Base-by-base conservation (phyloP, 345 rosid genomes). In the Aurinia saxatilis region DNA sequence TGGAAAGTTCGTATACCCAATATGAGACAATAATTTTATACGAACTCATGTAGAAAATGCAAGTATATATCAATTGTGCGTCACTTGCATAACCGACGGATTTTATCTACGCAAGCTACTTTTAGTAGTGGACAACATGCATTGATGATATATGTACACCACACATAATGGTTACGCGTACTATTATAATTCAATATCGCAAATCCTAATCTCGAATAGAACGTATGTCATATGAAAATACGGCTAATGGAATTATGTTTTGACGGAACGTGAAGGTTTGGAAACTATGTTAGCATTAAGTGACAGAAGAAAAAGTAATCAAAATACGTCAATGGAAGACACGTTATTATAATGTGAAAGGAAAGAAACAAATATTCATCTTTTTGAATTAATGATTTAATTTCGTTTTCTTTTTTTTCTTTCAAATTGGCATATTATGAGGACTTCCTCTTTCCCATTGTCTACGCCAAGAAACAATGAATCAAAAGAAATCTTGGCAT, bases 341-440 rank as follows among this genome's bases (percentile, higher is more conserved):
- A 50, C 64, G 58, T 48, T 64, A 63, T 41, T 64, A 71, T 57
- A 27, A 57, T 64, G 70, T 71, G 75, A 64, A 71, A 38, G 47
- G 63, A 54, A 46, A 31, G 15, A 34, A 64, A 31, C 55, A 49
- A 64, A 71, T 41, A 33, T 71, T 18, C 53, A 48, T 71, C 35
- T 57, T 70, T 60, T 30, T 27, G 38, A 10, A 50, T 60, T n/a
- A n/a, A n/a, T n/a, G 25, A 50, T 42, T 15, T 21, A 2, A 10
- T 31, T 18, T 58, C 13, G 5, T 17, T 48, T 11, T 49, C 15
- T 40, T 13, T 47, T 21, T 27, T 5, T 39, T 27, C 27, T 15
- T 18, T 23, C 30, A 11, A 45, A 45, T 25, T 54, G 60, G 61
- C 45, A 33, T 65, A 19, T 12, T 33, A 42, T 21, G 57, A 61